These are phyloP conservation scores for Phytophthora sansomeana DNA, from an alignment of 352 stramenopile genomes.

Conservation along the genomic window DNA sequence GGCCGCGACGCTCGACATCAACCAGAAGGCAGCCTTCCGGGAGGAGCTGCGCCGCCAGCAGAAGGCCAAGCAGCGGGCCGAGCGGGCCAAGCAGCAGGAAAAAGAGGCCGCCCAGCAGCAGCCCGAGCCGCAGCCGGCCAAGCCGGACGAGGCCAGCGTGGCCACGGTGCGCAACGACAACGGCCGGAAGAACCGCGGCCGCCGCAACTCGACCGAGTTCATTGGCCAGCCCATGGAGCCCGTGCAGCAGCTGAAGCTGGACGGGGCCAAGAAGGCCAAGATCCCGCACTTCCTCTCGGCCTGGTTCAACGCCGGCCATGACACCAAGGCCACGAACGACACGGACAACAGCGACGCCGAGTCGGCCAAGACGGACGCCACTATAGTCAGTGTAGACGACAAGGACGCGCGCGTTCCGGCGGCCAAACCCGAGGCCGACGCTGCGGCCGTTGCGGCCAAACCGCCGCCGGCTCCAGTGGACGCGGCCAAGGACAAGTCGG, in stretches of 20 bases:
- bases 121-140: background rate
- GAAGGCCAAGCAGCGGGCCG: slow-evolving; percentile 46
- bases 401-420: slow-evolving; percentile 3
- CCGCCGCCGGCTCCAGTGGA: slow-evolving; percentile 30
- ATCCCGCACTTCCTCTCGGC: slow-evolving; percentile 76
- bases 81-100: slow-evolving; percentile 25
- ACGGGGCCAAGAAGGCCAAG: slow-evolving; percentile 76
- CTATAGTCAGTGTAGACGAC: slow-evolving; percentile 36
- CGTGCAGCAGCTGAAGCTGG: slow-evolving; percentile 69
- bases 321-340: slow-evolving; percentile 44
- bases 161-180: slow-evolving; percentile 58
- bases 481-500: slow-evolving; percentile 27
- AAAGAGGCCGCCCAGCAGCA: too few species aligned
- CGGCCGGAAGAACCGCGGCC: slow-evolving; percentile 38
- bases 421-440: slow-evolving; percentile 11
- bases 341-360: slow-evolving; percentile 33
- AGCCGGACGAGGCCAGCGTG: slow-evolving; percentile 28
- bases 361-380: slow-evolving; percentile 32
- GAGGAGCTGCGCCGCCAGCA: slow-evolving; percentile 60
- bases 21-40: slow-evolving; percentile 61
- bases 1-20: slow-evolving; percentile 60
- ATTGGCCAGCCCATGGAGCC: slow-evolving; percentile 57
- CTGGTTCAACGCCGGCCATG: slow-evolving; percentile 68
- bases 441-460: slow-evolving; percentile 1
- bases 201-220: slow-evolving; percentile 61